A percentile compares a stretch with the other conserved stretches of the same genome.
Evolutionary conservation across 805 yeast species (phyloP).

Genomic region (Candida ponderosae): DNA sequence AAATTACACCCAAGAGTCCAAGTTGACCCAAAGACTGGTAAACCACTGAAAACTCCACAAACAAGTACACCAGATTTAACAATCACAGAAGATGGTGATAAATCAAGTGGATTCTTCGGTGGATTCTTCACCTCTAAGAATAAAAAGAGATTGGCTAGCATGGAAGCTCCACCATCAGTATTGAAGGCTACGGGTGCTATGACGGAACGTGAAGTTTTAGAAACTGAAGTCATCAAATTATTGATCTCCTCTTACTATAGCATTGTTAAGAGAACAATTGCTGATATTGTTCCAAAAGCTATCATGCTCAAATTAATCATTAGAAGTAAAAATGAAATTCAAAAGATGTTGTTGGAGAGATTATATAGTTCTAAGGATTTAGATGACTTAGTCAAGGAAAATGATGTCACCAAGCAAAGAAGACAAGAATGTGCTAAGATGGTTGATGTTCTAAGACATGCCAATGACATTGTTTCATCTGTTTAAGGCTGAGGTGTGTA

Average conservation of each 20-base stretch:
- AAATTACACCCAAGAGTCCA: conserved; percentile 64
- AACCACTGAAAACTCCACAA: conserved; percentile 45
- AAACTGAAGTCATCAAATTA: conserved; percentile 93
- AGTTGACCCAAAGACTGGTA: conserved; percentile 86
- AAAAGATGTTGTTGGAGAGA: conserved; percentile 81
- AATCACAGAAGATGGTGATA: conserved; percentile 30
- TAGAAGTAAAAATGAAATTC: conserved; percentile 79
- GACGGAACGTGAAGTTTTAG: conserved; percentile 94
- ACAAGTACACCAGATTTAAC: conserved; percentile 18
- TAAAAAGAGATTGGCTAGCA: conserved; percentile 86
- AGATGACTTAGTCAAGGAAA: conserved; percentile 78
- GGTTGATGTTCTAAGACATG: conserved; percentile 88
- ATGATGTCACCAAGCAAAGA: conserved; percentile 86
- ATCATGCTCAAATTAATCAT: conserved; percentile 87
- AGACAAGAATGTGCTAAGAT: conserved; percentile 91
- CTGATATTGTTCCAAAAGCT: conserved; percentile 93
- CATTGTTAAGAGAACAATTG: conserved; percentile 88
- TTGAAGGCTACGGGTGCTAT: conserved; percentile 84
- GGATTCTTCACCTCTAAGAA: conserved; percentile 90
- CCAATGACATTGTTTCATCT: conserved; percentile 73
- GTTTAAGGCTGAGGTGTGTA: no score
- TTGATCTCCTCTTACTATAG: conserved; percentile 84
- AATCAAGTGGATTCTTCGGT: conserved; percentile 79
- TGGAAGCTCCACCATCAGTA: conserved; percentile 97
- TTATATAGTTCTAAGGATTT: conserved; percentile 71